Base-by-base conservation (phyloP, 257 asterid species). In the Euphrasia confusa region DNA sequence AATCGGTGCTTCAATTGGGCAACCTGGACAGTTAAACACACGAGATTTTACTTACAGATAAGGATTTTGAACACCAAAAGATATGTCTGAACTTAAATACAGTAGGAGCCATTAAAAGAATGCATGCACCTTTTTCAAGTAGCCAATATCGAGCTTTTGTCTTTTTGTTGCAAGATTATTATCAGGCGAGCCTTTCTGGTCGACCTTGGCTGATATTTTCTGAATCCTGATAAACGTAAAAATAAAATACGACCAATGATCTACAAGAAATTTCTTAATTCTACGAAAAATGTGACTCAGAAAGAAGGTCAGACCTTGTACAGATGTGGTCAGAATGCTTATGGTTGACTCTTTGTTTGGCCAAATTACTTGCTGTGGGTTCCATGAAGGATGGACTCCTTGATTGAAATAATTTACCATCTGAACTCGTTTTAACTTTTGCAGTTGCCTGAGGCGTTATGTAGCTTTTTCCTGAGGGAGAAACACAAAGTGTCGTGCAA, bases 331-430 rank as follows among this genome's bases (percentile, higher is more conserved):
- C 61, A 10, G 83, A 78, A 28, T 66, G 66, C 66, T 47, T 60
- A 68, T 76, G 75, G 42, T 48, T 77, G 42, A 60, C 66, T 28
- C 78, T 77, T 44, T 81, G 83, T 73, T 85, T 93, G 58, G 96
- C 97, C 84, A 93, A 77, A 78, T 84, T 90, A 75, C 99, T 84
- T 5, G 87, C 88, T 33, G 99, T 93, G 49, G 96, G 97, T 68
- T 78, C 83, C 97, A 93, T 79, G 8, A 86, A 77, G 49, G 83
- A 87, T 37, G 86, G 82, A 61, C 74, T 79, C 71, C 79, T 74
- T 49, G 80, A 56, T 64, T 71, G 77, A 30, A 68, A 70, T 71
- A 63, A 39, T 67, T 77, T 75, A 32, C 60, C 39, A 52, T 13
- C 53, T 15, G 80, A 28, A 66, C 71, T 79, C 37, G 68, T 28